Percentiles rank a stretch among this genome's conserved stretches.
Evolutionary conservation across 768 basidiomycete species (phyloP).

Genomic region (Boletus pseudo-olivaceus): DNA sequence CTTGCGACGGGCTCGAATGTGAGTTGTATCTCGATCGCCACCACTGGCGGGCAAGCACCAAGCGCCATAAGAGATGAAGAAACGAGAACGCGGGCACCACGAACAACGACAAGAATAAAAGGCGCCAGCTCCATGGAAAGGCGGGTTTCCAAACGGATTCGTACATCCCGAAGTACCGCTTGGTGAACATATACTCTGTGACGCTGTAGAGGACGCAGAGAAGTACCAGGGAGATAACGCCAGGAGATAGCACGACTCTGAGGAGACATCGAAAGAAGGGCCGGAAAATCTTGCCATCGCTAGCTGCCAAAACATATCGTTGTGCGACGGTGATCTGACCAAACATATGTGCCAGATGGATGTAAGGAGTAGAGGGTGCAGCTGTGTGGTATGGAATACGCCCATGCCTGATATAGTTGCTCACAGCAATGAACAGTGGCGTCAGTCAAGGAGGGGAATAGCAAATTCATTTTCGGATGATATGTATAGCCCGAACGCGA

Average conservation of each 20-base stretch:
- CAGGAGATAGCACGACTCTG: neutral
- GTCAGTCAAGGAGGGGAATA: neutral
- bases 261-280: neutral
- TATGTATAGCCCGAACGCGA: neutral
- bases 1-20: neutral
- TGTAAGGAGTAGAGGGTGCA: neutral
- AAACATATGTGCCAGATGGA: slow-evolving; percentile 8
- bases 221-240: neutral
- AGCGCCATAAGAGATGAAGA: slow-evolving; percentile 8
- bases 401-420: neutral
- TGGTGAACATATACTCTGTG: slow-evolving; percentile 8
- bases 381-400: neutral
- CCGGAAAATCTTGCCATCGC: neutral
- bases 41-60: neutral
- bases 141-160: slow-evolving; percentile 14
- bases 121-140: slow-evolving; percentile 20
- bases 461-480: neutral
- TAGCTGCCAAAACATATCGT: neutral
- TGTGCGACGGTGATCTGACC: neutral
- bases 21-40: neutral
- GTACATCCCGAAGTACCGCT: slow-evolving; percentile 1
- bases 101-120: slow-evolving; percentile 12
- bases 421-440: neutral
- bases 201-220: slow-evolving; percentile 6
- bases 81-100: slow-evolving; percentile 10